These are phyloP conservation scores for Naganishia friedmannii DNA, from an alignment of 768 basidiomycete species.

Conservation along the genomic window DNA sequence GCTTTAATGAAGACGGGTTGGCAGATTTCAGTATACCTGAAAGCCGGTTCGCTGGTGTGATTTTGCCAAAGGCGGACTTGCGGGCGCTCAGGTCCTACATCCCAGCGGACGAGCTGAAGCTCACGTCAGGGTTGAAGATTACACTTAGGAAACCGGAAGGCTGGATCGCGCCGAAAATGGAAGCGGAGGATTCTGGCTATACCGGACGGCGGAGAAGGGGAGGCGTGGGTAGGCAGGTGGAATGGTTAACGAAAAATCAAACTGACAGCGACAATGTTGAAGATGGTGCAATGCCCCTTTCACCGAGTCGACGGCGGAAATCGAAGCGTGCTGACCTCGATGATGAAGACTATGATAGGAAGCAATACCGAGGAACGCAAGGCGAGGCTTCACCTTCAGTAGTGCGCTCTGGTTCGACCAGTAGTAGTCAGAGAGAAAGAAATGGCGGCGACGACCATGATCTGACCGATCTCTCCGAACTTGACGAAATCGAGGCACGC, in stretches of 20 bases:
- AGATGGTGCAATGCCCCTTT: background rate
- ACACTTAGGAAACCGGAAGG: constrained; percentile 17
- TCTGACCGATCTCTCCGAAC: background rate
- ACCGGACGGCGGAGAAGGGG: background rate
- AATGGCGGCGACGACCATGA: background rate
- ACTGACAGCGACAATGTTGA: background rate
- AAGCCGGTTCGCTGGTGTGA: constrained; percentile 17
- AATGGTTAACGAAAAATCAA: background rate
- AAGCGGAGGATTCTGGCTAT: background rate
- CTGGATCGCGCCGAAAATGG: background rate
- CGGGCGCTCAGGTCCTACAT: background rate
- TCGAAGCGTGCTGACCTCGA: background rate
- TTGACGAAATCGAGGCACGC: background rate
- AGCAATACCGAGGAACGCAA: background rate
- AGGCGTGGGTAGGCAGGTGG: background rate
- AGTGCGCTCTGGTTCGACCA: background rate
- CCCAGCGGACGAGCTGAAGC: constrained; percentile 7
- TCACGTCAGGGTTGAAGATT: background rate
- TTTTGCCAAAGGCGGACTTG: background rate
- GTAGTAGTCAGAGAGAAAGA: background rate
- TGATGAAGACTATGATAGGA: background rate
- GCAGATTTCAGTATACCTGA: constrained; percentile 10
- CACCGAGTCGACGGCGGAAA: background rate
- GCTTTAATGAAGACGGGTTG: background rate
- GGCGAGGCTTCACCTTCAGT: background rate